Base-by-base conservation (phyloP, 257 asterid genomes). In the Linaria vulgaris region DNA sequence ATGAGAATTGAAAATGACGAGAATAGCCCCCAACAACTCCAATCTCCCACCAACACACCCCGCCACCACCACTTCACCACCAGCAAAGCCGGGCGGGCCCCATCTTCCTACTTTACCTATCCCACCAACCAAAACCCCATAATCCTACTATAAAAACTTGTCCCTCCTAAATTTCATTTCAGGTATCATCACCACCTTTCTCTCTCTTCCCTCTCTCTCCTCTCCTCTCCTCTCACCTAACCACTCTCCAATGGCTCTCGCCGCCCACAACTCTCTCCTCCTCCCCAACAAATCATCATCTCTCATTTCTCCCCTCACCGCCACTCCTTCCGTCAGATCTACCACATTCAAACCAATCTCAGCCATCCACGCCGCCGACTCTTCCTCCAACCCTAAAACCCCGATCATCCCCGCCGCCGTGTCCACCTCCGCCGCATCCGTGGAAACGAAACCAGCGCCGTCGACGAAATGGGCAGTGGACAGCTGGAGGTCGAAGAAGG, bases 401-500 rank as follows among this genome's bases (percentile, higher is more conserved):
- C 63, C 75, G 70, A 70, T 69, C 64, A 69, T 48, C 51, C 61
- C 75, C 11, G 69, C 79, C 54, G 76, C 78, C 23, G 43, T 34
- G 10, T 34, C 77, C 13, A 54, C 73, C 4, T 65, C 67, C 21
- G 41, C 78, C 10, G 72, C 70, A 12, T 23, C 78, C 9, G 34
- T 67, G 1, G 66, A 54, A 8, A 38, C 73, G 16, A 59, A 66
- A 7, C 19, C 16, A 11, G 1, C 43, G 4, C 12, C 21, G 0
- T 64, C 70, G 14, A 13, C 50, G 0, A 68, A 73, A 71, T 83
- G 89, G 89, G 7, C 70, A 1, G 53, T 74, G 7, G 84, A 80
- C 13, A 71, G 81, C 66, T 83, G 89, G 89, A 83, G 71, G 51
- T 15, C 74, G 23, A 83, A 80, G 67, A 83, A 78, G 64, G 89